Evolutionary conservation across 2,329 filamentous ascomycete species (phyloP).

Genomic region (Ophiostoma angusticollis): DNA sequence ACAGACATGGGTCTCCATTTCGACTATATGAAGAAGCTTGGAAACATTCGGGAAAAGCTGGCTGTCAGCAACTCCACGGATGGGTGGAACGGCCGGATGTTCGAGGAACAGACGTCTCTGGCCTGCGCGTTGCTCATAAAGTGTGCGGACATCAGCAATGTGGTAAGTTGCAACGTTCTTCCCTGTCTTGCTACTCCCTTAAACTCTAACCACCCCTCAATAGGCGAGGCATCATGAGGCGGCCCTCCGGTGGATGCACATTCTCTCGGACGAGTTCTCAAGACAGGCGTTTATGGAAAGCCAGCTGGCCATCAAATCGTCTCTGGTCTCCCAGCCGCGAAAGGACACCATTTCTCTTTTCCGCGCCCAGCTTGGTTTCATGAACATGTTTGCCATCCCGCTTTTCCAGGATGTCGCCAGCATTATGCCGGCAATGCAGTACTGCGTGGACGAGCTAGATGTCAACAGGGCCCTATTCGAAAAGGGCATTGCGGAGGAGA

Average conservation of each 20-base stretch:
- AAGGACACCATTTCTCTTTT: slow-evolving; percentile 73
- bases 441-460: slow-evolving; percentile 70
- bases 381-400: slow-evolving; percentile 89
- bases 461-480: slow-evolving; percentile 67
- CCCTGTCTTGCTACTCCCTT: background rate
- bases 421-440: slow-evolving; percentile 72
- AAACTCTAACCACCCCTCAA: slow-evolving; percentile 6
- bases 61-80: slow-evolving; percentile 52
- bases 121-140: slow-evolving; percentile 92
- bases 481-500: slow-evolving; percentile 50
- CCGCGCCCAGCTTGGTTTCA: slow-evolving; percentile 86
- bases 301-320: slow-evolving; percentile 76
- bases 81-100: slow-evolving; percentile 62
- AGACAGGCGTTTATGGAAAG: slow-evolving; percentile 85
- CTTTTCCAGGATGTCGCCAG: slow-evolving; percentile 81
- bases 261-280: slow-evolving; percentile 90
- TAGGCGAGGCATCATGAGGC: slow-evolving; percentile 73
- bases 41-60: slow-evolving; percentile 67
- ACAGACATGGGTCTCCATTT: slow-evolving; percentile 98
- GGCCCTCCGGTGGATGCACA: slow-evolving; percentile 79
- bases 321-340: slow-evolving; percentile 71
- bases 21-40: slow-evolving; percentile 85
- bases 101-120: slow-evolving; percentile 65
- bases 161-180: slow-evolving; percentile 45
- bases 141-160: slow-evolving; percentile 97